phyloP scores from a whole-genome alignment of 2,329 filamentous ascomycete genomes.

The Trichoderma simmonsii region DNA sequence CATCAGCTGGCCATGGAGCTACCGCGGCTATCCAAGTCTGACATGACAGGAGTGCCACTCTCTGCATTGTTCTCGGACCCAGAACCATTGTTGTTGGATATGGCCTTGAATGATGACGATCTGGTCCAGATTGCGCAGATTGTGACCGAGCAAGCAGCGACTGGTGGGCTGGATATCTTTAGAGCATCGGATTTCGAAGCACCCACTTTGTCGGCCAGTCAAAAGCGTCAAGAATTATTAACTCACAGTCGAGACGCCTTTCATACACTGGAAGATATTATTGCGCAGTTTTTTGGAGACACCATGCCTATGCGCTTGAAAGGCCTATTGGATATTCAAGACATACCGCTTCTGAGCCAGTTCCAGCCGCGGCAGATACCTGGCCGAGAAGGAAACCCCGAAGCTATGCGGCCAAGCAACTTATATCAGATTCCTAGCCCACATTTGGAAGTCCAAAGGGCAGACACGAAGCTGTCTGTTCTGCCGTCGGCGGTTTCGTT shows the following conservation, averaged over 20 bases:
- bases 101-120: slow-evolving; percentile 54
- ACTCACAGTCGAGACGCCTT: slow-evolving; percentile 46
- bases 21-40: slow-evolving; percentile 46
- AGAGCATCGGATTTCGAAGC: slow-evolving; percentile 24
- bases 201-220: slow-evolving; percentile 27
- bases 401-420: slow-evolving; percentile 49
- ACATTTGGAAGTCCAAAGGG: slow-evolving; percentile 68
- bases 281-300: slow-evolving; percentile 44
- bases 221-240: slow-evolving; percentile 42
- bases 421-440: slow-evolving; percentile 65
- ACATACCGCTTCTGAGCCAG: slow-evolving; percentile 52
- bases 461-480: slow-evolving; percentile 67
- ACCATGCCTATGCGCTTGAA: slow-evolving; percentile 40
- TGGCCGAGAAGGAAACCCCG: slow-evolving; percentile 40
- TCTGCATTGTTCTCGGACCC: slow-evolving; percentile 57
- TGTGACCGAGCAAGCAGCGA: slow-evolving; percentile 66
- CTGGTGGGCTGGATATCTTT: slow-evolving; percentile 43
- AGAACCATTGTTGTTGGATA: slow-evolving; percentile 48
- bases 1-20: slow-evolving; percentile 49
- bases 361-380: slow-evolving; percentile 48
- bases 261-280: slow-evolving; percentile 44
- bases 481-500: slow-evolving; percentile 72
- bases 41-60: slow-evolving; percentile 49
- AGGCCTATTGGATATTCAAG: slow-evolving; percentile 54
- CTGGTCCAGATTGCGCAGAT: slow-evolving; percentile 67